Percentiles rank a stretch among this genome's conserved stretches.
Evolutionary conservation across 805 yeast genomes (phyloP).

Genomic region (Candida nemodendra): DNA sequence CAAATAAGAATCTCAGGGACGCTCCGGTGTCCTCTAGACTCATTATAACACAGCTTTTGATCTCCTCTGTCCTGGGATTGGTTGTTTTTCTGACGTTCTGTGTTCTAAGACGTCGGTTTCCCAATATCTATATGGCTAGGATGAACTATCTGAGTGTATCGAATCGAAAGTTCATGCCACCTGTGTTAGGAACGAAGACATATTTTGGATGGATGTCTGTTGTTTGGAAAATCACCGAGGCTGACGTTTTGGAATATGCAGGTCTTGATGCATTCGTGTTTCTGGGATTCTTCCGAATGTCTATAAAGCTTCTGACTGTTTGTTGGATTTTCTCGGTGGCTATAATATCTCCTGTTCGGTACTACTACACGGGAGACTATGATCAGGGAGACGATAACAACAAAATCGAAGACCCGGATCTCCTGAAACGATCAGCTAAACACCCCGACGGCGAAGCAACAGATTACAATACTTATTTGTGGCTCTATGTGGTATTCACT

Average conservation of each 20-base stretch:
- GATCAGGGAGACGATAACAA: conserved; percentile 53
- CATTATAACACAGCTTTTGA: conserved; percentile 71
- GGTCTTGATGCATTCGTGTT: conserved; percentile 95
- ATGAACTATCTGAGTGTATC: conserved; percentile 42
- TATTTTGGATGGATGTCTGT: conserved; percentile 82
- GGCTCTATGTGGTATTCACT: conserved; percentile 88
- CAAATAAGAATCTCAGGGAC: conserved; percentile 29
- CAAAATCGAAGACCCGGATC: conserved; percentile 30
- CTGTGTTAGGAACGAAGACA: conserved; percentile 53
- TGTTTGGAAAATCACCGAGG: conserved; percentile 62
- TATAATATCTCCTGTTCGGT: conserved; percentile 81
- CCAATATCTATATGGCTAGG: conserved; percentile 83
- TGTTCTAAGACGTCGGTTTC: conserved; percentile 67
- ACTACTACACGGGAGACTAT: conserved; percentile 75
- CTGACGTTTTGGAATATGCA: conserved; percentile 80
- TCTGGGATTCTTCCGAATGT: conserved; percentile 85
- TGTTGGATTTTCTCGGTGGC: conserved; percentile 70
- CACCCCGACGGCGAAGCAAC: conserved; percentile 19
- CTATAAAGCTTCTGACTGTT: conserved; percentile 63
- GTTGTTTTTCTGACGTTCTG: conserved; percentile 71
- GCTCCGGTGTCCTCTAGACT: conserved; percentile 44
- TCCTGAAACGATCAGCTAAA: conserved; percentile 4
- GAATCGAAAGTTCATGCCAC: conserved; percentile 50
- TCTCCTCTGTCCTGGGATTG: conserved; percentile 68
- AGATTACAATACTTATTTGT: conserved; percentile 57